phyloP scores from a whole-genome alignment of 1,139 yeast species.

The Yamadazyma atlantica region DNA sequence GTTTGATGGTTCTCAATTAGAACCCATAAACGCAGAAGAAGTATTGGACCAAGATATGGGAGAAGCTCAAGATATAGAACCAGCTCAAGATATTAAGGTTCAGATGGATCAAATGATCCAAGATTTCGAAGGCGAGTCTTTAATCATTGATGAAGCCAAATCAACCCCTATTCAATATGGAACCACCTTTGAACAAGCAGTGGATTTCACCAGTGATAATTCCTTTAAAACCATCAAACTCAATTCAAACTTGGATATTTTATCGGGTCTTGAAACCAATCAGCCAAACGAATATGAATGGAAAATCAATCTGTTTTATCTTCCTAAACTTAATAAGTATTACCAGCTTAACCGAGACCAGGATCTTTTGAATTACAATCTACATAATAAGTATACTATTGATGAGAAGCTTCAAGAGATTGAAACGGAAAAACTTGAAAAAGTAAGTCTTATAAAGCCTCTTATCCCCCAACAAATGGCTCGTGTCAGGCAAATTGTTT shows the following conservation, averaged over 20 bases:
- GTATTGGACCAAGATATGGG: not conserved
- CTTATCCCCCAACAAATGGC: constrained; percentile 18
- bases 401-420: constrained; percentile 16
- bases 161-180: constrained; percentile 17
- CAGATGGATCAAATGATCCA: constrained; percentile 7
- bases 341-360: constrained; percentile 1
- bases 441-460: constrained; percentile 14
- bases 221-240: constrained; percentile 12
- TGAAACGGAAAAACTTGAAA: constrained; percentile 18
- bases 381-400: constrained; percentile 14
- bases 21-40: not conserved
- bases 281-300: constrained; percentile 12
- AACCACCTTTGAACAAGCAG: constrained; percentile 15
- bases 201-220: constrained; percentile 9
- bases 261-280: constrained; percentile 2
- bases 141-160: constrained; percentile 11
- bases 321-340: constrained; percentile 11
- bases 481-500: constrained; percentile 21
- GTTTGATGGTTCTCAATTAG: too few species aligned
- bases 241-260: constrained; percentile 8
- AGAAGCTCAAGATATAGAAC: too few species aligned
- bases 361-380: not conserved
- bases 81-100: constrained; percentile 5
- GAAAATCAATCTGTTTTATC: constrained; percentile 15
- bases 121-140: constrained; percentile 12